Evolutionary conservation across 805 yeast species (phyloP).

Genomic region (Wickerhamiella kurtzmanii): DNA sequence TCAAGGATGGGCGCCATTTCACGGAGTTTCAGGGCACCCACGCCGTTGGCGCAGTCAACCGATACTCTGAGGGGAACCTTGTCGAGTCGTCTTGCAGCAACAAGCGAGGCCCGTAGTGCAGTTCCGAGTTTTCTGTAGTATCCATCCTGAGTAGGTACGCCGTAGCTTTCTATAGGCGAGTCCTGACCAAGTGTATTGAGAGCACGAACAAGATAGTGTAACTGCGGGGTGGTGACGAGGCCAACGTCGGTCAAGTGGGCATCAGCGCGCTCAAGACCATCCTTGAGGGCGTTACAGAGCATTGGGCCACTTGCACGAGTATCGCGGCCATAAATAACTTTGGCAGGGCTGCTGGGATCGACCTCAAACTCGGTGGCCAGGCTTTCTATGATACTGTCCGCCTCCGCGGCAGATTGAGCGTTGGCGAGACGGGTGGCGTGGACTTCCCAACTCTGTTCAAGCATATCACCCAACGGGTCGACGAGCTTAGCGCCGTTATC

Average conservation of each 20-base stretch:
- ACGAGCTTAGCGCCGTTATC: constrained; percentile 92
- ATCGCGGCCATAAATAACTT: constrained; percentile 66
- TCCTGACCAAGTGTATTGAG: constrained; percentile 39
- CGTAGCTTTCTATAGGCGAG: constrained; percentile 31
- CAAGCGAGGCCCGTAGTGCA: constrained; percentile 33
- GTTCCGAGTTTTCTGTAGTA: constrained; percentile 51
- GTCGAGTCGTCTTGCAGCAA: constrained; percentile 14
- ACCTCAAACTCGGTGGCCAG: constrained; percentile 34
- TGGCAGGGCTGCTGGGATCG: constrained; percentile 31
- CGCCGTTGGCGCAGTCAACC: constrained; percentile 93
- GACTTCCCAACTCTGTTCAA: constrained; percentile 70
- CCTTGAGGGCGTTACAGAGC: constrained; percentile 44
- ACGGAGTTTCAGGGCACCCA: constrained; percentile 67
- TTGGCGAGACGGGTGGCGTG: constrained; percentile 75
- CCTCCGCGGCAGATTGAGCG: constrained; percentile 34
- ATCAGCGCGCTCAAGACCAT: constrained; percentile 43
- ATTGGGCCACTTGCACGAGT: constrained; percentile 75
- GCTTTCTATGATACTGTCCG: constrained; percentile 29
- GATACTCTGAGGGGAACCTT: constrained; percentile 33
- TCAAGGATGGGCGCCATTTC: constrained; percentile 35
- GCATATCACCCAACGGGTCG: constrained; percentile 87
- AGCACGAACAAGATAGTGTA: constrained; percentile 72
- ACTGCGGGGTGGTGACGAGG: constrained; percentile 80
- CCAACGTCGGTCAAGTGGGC: constrained; percentile 44
- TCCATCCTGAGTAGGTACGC: constrained; percentile 49